A percentile compares a stretch with the other conserved stretches of the same genome.
phyloP scores from a whole-genome alignment of 2,329 filamentous ascomycete genomes.

The Apiospora aurea region DNA sequence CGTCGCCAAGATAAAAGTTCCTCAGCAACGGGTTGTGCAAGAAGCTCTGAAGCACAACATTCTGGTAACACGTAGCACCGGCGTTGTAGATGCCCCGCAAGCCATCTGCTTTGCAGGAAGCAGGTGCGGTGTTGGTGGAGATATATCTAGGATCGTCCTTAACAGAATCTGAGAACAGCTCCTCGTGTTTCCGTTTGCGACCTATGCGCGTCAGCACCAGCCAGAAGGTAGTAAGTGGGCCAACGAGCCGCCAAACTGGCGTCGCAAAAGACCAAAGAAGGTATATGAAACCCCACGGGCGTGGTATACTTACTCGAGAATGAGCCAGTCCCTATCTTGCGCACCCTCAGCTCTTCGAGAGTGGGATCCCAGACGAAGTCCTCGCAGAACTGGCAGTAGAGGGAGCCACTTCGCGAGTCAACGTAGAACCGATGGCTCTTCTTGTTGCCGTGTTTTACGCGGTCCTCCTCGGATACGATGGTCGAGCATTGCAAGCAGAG shows the following conservation, averaged over 20 bases:
- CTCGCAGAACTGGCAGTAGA: conserved; percentile 84
- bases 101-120: conserved; percentile 85
- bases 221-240: background rate
- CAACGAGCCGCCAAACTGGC: background rate
- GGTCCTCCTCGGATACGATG: conserved; percentile 71
- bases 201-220: conserved; percentile 45
- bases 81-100: conserved; percentile 95
- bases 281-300: background rate
- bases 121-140: conserved; percentile 76
- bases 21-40: conserved; percentile 92
- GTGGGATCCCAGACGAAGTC: conserved; percentile 86
- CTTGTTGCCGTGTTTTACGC: conserved; percentile 70
- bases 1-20: conserved; percentile 91
- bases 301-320: conserved; percentile 62
- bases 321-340: conserved; percentile 72
- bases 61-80: conserved; percentile 98
- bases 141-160: conserved; percentile 81
- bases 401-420: conserved; percentile 75
- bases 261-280: conserved; percentile 25
- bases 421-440: conserved; percentile 80
- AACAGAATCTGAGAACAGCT: conserved; percentile 68
- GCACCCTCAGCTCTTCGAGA: conserved; percentile 75
- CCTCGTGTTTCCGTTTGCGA: conserved; percentile 79
- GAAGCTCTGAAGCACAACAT: conserved; percentile 91
- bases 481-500: conserved; percentile 77